phyloP scores from a whole-genome alignment of 768 basidiomycete species.

The Hygrocybe coccinea region DNA sequence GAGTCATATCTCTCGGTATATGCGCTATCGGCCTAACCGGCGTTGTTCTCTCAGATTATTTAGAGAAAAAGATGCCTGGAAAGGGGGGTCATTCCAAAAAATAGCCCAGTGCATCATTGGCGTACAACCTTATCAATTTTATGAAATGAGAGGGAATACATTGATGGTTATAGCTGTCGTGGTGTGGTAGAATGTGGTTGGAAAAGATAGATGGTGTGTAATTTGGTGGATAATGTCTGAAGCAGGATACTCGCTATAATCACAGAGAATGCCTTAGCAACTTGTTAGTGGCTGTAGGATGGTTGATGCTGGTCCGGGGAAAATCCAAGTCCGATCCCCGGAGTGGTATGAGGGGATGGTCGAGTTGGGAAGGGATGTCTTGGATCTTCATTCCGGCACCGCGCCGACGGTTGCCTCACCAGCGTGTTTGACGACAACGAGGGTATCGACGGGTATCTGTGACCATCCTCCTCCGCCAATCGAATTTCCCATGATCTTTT shows the following conservation, averaged over 20 bases:
- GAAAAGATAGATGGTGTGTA: no score
- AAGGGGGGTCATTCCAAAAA: slow-evolving; percentile 10
- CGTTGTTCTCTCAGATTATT: slow-evolving; percentile 44
- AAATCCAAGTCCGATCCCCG: not conserved
- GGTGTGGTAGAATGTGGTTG: no score
- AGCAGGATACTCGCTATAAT: no score
- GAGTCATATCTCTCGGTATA: slow-evolving; percentile 45
- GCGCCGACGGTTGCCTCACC: slow-evolving; percentile 27
- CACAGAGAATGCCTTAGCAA: no score
- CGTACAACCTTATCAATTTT: no score
- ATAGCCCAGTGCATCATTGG: not conserved
- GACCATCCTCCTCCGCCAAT: slow-evolving; percentile 42
- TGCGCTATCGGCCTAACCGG: slow-evolving; percentile 46
- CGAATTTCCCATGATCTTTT: slow-evolving; percentile 56
- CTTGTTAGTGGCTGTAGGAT: not conserved
- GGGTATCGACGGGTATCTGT: slow-evolving; percentile 43
- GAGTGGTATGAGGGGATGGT: not conserved
- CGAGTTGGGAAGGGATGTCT: not conserved
- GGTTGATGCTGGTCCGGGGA: not conserved
- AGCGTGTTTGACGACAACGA: slow-evolving; percentile 38
- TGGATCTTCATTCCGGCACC: not conserved
- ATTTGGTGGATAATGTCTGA: no score
- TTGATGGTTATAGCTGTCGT: no score
- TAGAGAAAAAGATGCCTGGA: slow-evolving; percentile 41
- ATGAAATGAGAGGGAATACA: not conserved